A percentile compares a stretch with the other conserved stretches of the same genome.
These are phyloP conservation scores for Gomphus bonarii DNA, from an alignment of 1,284 basidiomycete genomes.

Conservation along the genomic window DNA sequence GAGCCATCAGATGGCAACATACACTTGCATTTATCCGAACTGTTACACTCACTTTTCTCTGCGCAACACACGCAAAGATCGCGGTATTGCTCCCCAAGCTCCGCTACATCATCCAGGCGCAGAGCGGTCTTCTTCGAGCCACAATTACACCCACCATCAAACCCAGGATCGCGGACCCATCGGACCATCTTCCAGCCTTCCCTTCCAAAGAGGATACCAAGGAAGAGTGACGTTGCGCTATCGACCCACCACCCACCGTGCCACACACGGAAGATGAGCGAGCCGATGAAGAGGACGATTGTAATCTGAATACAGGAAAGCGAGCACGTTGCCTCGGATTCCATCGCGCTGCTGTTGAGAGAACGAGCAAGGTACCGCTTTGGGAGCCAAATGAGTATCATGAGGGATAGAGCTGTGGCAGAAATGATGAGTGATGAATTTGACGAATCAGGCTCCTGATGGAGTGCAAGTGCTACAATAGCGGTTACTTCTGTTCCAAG, in stretches of 20 bases:
- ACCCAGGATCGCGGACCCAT: conserved; percentile 26
- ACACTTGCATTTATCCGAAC: conserved; percentile 15
- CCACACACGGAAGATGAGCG: conserved; percentile 28
- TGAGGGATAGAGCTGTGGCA: conserved; percentile 28
- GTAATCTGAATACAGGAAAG: conserved; percentile 27
- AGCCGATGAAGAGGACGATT: conserved; percentile 24
- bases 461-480: conserved; percentile 25
- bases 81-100: conserved; percentile 17
- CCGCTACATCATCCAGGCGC: not conserved
- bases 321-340: conserved; percentile 32
- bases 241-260: conserved; percentile 38
- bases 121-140: not conserved
- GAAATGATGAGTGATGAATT: conserved; percentile 32
- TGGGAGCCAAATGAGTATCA: conserved; percentile 31
- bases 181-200: conserved; percentile 31
- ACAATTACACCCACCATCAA: conserved; percentile 27
- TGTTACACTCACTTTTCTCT: conserved; percentile 17
- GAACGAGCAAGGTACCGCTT: conserved; percentile 34
- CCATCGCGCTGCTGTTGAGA: conserved; percentile 32
- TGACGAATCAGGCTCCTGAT: conserved; percentile 26
- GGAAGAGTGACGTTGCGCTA: conserved; percentile 28
- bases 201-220: conserved; percentile 33
- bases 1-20: too few relatives aligned
- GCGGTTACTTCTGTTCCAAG: conserved; percentile 27
- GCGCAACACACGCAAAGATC: conserved; percentile 23